Evolutionary conservation across 78 protist species (phyloP), one percentile per base, ranked within the genome.

Genomic region (Planoprotostelium fungivorum): DNA sequence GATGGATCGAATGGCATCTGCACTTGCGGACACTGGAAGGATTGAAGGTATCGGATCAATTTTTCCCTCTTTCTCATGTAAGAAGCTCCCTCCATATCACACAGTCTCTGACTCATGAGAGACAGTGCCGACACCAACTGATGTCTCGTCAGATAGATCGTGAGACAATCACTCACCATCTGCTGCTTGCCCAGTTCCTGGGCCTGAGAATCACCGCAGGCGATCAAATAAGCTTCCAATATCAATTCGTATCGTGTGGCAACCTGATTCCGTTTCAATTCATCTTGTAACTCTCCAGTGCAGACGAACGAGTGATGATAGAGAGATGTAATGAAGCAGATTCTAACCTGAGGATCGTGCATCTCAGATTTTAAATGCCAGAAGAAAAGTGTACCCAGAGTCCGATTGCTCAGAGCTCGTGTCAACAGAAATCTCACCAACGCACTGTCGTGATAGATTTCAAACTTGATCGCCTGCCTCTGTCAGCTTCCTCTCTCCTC

Each of bases 281-380:
- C 35, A 37, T 86, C 39, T 63, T 88, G 90, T 5, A 92, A 34
- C 16, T 63, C 35, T 35, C 86, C 39, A 34, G 87, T 86, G 23
- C 93, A 34, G 31, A 31, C n/a, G 0, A 92, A 90, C 38, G 89
- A 84, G 16, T 89, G 35, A 38, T 89, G 83, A 73, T 87, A 86
- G 89, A n/a, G 94, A 89, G 0, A 88, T 39, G 36, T 86, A 89
- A 9, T 63, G 88, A 90, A 93, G 85, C 85, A 86, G 37, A 88
- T 91, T 87, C 89, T 35, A 28, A 90, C 93, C 38, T 91, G 93
- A 86, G 86, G 91, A 38, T 91, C 92, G 86, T 95, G 94, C 5
- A 91, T 87, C 34, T 96, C 96, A 0, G 98, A 91, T 37, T 94
- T 93, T 1, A 95, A 51, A 86, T 88, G 90, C 98, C 98, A 97